Conservation (phyloP, 2,329 filamentous ascomycete species). For the Botrytis squamosa region DNA sequence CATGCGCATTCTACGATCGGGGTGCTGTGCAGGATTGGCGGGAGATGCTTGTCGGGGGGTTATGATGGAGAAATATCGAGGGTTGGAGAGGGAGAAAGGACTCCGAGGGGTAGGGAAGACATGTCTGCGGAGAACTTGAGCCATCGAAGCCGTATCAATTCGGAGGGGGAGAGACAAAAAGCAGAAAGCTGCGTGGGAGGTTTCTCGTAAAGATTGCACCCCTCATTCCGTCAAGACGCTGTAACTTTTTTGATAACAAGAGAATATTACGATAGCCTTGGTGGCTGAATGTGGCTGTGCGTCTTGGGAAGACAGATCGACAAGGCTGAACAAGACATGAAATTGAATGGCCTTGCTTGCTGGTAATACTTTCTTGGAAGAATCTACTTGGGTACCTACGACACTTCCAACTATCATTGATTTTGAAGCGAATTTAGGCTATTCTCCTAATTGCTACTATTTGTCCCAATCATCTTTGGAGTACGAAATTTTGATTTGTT, state of each 20-base stretch:
- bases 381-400: neutral
- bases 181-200: neutral
- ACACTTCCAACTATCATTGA: neutral
- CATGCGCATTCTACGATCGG: conserved; percentile 9
- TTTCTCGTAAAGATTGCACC: neutral
- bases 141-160: conserved; percentile 26
- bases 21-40: conserved; percentile 5
- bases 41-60: conserved; percentile 18
- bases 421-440: neutral
- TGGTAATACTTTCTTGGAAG: neutral
- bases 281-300: conserved; percentile 16
- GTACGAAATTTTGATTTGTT: neutral
- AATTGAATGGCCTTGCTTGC: neutral
- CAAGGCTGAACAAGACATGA: neutral
- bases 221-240: neutral
- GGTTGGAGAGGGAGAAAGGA: conserved; percentile 19
- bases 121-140: conserved; percentile 33
- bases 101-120: conserved; percentile 24
- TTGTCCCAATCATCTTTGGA: neutral
- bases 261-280: conserved; percentile 4
- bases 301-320: neutral
- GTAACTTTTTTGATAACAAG: conserved; percentile 2
- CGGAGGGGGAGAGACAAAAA: neutral
- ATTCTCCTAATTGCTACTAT: neutral
- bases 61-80: conserved; percentile 32